Evolutionary conservation across 2,329 filamentous ascomycete species (phyloP).

Genomic region (Monilinia vaccinii-corymbosi): DNA sequence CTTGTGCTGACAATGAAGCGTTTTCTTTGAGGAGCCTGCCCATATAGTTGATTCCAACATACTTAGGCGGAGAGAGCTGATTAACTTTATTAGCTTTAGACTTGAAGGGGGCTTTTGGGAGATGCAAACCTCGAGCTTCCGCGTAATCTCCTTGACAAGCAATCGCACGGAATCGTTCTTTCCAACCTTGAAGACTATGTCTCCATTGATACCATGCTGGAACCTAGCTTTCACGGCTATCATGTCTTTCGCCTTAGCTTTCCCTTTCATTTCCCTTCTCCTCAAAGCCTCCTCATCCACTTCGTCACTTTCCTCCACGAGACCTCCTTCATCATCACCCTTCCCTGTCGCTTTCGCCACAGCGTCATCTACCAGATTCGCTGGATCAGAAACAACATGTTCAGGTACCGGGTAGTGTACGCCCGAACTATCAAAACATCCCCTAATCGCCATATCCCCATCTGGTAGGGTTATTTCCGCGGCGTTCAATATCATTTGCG

Average conservation of each 20-base stretch:
- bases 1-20: constrained; percentile 55
- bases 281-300: constrained; percentile 35
- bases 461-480: constrained; percentile 67
- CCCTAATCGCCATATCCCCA: constrained; percentile 56
- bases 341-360: constrained; percentile 28
- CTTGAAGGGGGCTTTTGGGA: not conserved
- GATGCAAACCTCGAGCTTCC: constrained; percentile 51
- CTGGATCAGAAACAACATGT: constrained; percentile 53
- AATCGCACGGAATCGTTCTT: constrained; percentile 55
- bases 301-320: constrained; percentile 19
- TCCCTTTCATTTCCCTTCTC: constrained; percentile 40
- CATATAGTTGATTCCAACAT: constrained; percentile 67
- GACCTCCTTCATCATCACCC: constrained; percentile 17
- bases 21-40: constrained; percentile 70
- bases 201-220: constrained; percentile 42
- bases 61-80: constrained; percentile 46
- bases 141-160: constrained; percentile 52
- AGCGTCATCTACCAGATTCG: constrained; percentile 7
- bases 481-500: constrained; percentile 73
- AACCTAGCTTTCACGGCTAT: constrained; percentile 22
- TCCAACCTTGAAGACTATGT: constrained; percentile 48
- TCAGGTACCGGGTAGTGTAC: constrained; percentile 61
- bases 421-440: constrained; percentile 62
- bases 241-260: constrained; percentile 24
- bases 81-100: not conserved